Percentiles rank a stretch among this genome's conserved stretches.
phyloP scores from a whole-genome alignment of 306 rosid genomes.

The Acacia crassicarpa region DNA sequence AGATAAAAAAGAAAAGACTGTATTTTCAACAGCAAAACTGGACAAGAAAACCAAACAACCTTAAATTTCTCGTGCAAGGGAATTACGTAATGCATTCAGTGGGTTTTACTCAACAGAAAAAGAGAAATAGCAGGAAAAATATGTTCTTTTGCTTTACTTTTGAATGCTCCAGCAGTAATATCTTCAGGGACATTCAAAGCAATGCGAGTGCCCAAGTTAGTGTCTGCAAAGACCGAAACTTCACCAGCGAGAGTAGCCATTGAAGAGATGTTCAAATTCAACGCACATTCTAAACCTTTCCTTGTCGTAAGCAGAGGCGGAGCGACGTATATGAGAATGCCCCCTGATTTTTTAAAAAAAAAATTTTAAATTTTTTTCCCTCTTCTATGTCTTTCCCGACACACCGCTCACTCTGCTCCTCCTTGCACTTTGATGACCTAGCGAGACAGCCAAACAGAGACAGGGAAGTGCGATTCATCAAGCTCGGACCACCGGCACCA shows the following conservation, averaged over 20 bases:
- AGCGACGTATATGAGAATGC: too few relatives aligned
- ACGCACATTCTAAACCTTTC: background rate
- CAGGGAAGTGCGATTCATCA: too few relatives aligned
- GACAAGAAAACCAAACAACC: too few relatives aligned
- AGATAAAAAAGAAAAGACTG: background rate
- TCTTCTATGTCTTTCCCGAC: too few relatives aligned
- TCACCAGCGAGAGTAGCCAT: slow-evolving; percentile 23
- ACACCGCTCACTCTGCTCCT: too few relatives aligned
- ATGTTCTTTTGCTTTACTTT: slow-evolving; percentile 46
- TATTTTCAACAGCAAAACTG: background rate
- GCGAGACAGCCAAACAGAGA: too few relatives aligned
- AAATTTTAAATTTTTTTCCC: too few relatives aligned
- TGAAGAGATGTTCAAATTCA: background rate
- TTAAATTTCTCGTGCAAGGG: background rate
- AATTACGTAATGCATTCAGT: background rate
- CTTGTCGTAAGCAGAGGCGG: too few relatives aligned
- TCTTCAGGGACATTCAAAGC: slow-evolving; percentile 55
- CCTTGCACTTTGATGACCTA: too few relatives aligned
- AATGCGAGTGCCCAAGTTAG: slow-evolving; percentile 71
- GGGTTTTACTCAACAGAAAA: background rate
- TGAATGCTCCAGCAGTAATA: slow-evolving; percentile 57
- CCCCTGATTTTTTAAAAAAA: too few relatives aligned
- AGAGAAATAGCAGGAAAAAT: background rate
- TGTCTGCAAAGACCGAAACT: slow-evolving; percentile 64
- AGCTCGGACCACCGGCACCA: too few relatives aligned